Evolutionary conservation across 352 stramenopile species (phyloP), one percentile per base, ranked within the genome.

Genomic region (Phytophthora sp.): DNA sequence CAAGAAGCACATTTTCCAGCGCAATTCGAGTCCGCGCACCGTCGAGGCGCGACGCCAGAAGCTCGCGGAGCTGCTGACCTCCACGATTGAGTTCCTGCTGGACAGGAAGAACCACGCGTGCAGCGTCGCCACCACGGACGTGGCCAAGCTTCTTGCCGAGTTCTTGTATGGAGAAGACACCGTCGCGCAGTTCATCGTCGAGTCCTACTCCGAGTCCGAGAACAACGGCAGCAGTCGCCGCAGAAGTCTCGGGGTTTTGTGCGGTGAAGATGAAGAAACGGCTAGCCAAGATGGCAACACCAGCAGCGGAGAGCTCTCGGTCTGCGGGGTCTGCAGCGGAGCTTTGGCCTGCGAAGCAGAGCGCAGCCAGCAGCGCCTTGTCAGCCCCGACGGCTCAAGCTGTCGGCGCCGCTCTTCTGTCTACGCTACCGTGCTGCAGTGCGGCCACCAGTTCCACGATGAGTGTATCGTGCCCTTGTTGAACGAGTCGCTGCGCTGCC

Each of bases 381-480:
- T 6, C 7, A 56, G 39, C 44, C 18, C 35, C n/a, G n/a, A 3
- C 35, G 6, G 35, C 8, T n/a, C n/a, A n/a, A 12, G 39, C 15
- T 49, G 50, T 32, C 45, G 37, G 17, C 46, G 50, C 2, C 45
- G 56, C 7, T 69, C 49, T 11, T 70, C 67, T 28, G 56, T 73
- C 20, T 76, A 69, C 49, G 39, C 66, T 24, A 76, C 58, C 24
- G 37, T 23, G 32, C 23, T 82, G 32, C 50, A 66, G 39, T 77
- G 69, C 41, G 73, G 69, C 44, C 67, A 76, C 31, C 55, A 72
- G 39, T 76, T 76, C 26, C 62, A 73, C 48, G 67, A 76, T 56
- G 67, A 82, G 62, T 82, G 73, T 62, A 79, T 77, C 43, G 53
- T 82, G 7, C 66, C 62, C 8, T 62, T 72, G 7, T 52, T 82